phyloP scores from a whole-genome alignment of 1,284 basidiomycete genomes.

The Amylostereum areolatum region DNA sequence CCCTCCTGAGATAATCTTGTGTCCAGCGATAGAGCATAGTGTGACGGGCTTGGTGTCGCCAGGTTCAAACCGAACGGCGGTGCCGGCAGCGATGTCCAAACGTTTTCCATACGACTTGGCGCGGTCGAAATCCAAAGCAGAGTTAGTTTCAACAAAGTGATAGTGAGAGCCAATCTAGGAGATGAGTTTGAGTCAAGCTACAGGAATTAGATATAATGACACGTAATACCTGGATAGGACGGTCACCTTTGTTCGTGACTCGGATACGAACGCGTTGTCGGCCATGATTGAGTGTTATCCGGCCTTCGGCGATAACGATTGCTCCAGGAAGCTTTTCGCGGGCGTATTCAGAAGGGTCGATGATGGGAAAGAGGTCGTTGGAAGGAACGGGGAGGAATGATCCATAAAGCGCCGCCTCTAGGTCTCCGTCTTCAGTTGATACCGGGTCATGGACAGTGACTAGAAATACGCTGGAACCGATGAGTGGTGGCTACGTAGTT shows the following conservation, averaged over 20 bases:
- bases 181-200: neutral
- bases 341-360: constrained; percentile 42
- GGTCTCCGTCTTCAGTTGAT: constrained; percentile 75
- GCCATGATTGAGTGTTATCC: constrained; percentile 73
- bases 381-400: constrained; percentile 86
- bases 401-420: constrained; percentile 83
- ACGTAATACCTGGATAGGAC: constrained; percentile 78
- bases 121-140: constrained; percentile 80
- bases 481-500: too few relatives aligned
- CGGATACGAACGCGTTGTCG: constrained; percentile 65
- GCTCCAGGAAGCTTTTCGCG: constrained; percentile 67
- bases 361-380: constrained; percentile 55
- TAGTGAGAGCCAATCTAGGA: constrained; percentile 86
- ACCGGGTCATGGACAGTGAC: constrained; percentile 95
- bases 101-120: constrained; percentile 75
- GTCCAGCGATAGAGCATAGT: constrained; percentile 77
- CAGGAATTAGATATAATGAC: neutral
- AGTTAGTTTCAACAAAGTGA: constrained; percentile 89
- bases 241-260: constrained; percentile 91
- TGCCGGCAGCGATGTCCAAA: constrained; percentile 91
- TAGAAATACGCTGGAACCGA: constrained; percentile 69
- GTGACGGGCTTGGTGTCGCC: constrained; percentile 84
- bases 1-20: constrained; percentile 72
- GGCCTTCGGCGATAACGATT: constrained; percentile 60
- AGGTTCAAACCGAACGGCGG: constrained; percentile 95